Base-by-base conservation (phyloP, 345 rosid genomes). In the Mercurialis annua region DNA sequence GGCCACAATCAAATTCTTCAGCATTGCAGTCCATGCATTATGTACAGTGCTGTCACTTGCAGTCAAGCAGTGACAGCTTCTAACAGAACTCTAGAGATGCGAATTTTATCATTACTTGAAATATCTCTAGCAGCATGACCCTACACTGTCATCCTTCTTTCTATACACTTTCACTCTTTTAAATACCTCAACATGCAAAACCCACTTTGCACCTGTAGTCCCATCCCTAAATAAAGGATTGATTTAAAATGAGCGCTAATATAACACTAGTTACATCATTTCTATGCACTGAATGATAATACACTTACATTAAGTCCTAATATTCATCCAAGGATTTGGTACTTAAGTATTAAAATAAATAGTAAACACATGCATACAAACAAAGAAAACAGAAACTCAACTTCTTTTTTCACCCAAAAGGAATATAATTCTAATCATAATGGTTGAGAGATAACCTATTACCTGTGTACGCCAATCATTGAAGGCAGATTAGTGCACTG, bases 381-480 rank as follows among this genome's bases (percentile, higher is more conserved):
- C 27, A 29, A 31, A 31, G 58, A 29, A 9, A 36, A 9, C 1
- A 40, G n/a, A 8, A n/a, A n/a, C n/a, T n/a, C n/a, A n/a, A n/a
- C n/a, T n/a, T n/a, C n/a, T n/a, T n/a, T 34, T 23, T 65, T 46
- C 68, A 47, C 59, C 44, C 38, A 46, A 29, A 18, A 59, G 68
- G 51, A 38, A 33, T 23, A 52, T 21, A 53, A 48, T n/a, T 21
- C 54, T 59, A 23, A 36, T 53, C 57, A 49, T 31, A 59, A 67
- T 65, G 49, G 61, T 38, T 52, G n/a, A 38, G 61, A 67, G 69
- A 54, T 26, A 58, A 53, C 16, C 40, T 53, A 7, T 57, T 78
- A 90, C 99, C 87, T 91, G 97, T 40, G n/a, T n/a, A n/a, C n/a
- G 96, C 96, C 70, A 91, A 74, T 61, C 96, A 84, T 67, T 90